These are phyloP conservation scores for Rosa hybrid DNA, from an alignment of 331 rosid species.

Conservation along the genomic window DNA sequence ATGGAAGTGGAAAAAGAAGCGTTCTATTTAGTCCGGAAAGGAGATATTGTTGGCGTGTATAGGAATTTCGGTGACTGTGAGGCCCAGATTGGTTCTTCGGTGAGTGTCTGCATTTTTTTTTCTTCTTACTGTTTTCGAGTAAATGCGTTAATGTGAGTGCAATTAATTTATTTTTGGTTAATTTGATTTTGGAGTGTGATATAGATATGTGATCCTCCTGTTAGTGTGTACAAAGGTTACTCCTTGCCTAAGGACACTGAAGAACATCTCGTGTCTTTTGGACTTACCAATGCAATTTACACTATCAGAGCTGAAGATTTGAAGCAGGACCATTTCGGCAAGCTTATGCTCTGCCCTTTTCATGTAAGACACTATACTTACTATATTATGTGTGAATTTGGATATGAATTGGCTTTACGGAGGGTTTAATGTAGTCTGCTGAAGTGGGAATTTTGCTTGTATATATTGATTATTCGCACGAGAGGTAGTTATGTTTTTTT, in stretches of 20 bases:
- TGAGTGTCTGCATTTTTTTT: slow-evolving; percentile 27
- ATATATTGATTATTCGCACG: no score
- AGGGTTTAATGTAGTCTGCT: no score
- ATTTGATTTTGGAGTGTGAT: slow-evolving; percentile 18
- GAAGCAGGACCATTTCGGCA: slow-evolving; percentile 62
- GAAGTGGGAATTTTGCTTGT: no score
- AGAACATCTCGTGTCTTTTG: slow-evolving; percentile 64
- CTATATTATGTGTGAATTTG: not conserved
- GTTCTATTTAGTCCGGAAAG: slow-evolving; percentile 82
- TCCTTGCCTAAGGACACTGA: slow-evolving; percentile 66
- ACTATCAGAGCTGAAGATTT: slow-evolving; percentile 73
- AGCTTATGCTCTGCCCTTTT: slow-evolving; percentile 68
- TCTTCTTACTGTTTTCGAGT: not conserved
- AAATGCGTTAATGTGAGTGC: not conserved
- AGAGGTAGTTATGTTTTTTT: no score
- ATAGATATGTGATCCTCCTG: slow-evolving; percentile 84
- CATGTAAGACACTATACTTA: slow-evolving; percentile 40
- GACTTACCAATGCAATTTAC: slow-evolving; percentile 81
- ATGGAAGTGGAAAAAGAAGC: slow-evolving; percentile 61
- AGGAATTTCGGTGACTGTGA: slow-evolving; percentile 62
- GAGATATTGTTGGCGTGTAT: slow-evolving; percentile 78
- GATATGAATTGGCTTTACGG: not conserved
- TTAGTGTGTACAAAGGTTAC: slow-evolving; percentile 83
- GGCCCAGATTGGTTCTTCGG: slow-evolving; percentile 90
- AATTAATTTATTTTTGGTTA: not conserved